phyloP scores from a whole-genome alignment of 2,329 filamentous ascomycete genomes.

The Didymella keratinophila region DNA sequence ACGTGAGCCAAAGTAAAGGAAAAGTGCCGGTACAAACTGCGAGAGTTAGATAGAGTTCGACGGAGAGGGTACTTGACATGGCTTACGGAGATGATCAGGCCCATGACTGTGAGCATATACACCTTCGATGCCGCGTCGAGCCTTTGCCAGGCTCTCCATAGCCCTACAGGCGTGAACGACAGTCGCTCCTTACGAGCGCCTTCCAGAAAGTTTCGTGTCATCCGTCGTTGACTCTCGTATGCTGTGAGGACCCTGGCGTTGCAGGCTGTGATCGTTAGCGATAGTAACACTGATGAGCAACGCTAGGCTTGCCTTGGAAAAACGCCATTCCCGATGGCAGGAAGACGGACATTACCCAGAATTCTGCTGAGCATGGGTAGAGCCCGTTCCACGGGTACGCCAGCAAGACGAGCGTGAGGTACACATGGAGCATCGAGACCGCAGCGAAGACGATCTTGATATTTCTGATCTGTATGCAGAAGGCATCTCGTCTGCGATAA shows the following conservation, averaged over 20 bases:
- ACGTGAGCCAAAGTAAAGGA: constrained; percentile 69
- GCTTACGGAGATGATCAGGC: constrained; percentile 44
- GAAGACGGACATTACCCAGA: constrained; percentile 51
- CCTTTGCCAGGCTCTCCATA: constrained; percentile 41
- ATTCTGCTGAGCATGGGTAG: constrained; percentile 49
- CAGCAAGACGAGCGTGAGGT: constrained; percentile 46
- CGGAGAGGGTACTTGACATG: background rate
- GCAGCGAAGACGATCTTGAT: constrained; percentile 46
- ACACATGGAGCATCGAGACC: constrained; percentile 48
- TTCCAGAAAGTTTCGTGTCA: constrained; percentile 46
- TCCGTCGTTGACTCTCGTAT: constrained; percentile 47
- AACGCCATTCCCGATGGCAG: constrained; percentile 50
- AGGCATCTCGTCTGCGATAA: constrained; percentile 38
- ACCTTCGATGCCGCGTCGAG: constrained; percentile 48
- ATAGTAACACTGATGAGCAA: background rate
- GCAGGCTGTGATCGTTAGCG: constrained; percentile 33
- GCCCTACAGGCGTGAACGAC: constrained; percentile 39
- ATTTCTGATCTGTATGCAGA: constrained; percentile 46
- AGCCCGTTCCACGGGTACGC: constrained; percentile 49
- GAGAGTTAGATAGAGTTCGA: constrained; percentile 23
- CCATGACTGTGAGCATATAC: constrained; percentile 41
- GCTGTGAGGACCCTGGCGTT: constrained; percentile 48
- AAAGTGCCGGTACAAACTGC: constrained; percentile 65
- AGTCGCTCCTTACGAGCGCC: constrained; percentile 46
- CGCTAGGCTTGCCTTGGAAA: constrained; percentile 43